phyloP scores from a whole-genome alignment of 768 basidiomycete species.

The Sarcomyxa edulis region DNA sequence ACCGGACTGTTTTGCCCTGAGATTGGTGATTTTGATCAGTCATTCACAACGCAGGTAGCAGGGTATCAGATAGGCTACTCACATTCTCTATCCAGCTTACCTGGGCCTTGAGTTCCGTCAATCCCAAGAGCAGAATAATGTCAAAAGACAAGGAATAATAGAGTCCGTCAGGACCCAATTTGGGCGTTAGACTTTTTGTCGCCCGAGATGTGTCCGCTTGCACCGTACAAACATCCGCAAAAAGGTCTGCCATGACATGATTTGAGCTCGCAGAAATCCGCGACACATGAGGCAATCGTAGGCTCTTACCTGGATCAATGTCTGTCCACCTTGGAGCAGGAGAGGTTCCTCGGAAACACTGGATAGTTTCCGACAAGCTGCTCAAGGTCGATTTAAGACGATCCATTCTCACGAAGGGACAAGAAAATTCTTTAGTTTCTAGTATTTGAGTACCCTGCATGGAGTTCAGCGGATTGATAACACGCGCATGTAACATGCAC shows the following conservation, averaged over 20 bases:
- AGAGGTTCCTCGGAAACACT: not conserved
- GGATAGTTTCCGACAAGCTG: not conserved
- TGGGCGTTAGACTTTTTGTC: not conserved
- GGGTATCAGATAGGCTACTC: constrained; percentile 1
- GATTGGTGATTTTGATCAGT: no score
- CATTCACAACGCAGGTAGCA: no score
- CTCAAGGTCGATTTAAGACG: not conserved
- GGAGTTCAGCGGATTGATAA: no score
- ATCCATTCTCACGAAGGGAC: not conserved
- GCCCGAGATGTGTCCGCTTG: constrained; percentile 2
- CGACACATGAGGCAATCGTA: not conserved
- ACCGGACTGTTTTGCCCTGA: no score
- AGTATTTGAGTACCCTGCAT: constrained; percentile 3
- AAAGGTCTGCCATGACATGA: constrained; percentile 1
- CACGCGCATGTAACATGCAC: no score
- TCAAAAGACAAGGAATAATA: constrained; percentile 21
- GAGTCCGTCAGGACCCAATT: not conserved
- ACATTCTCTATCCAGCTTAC: constrained; percentile 34
- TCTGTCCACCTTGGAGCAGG: not conserved
- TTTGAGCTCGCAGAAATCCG: not conserved
- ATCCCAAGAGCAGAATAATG: constrained; percentile 32
- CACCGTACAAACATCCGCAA: constrained; percentile 1
- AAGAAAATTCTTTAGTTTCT: constrained; percentile 2
- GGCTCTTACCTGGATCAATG: not conserved
- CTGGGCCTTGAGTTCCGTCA: constrained; percentile 35